Percentiles rank a stretch among this genome's conserved stretches.
Conservation (phyloP, 176 grass and related monocot genomes). For the Cenchrus fungigraminus region DNA sequence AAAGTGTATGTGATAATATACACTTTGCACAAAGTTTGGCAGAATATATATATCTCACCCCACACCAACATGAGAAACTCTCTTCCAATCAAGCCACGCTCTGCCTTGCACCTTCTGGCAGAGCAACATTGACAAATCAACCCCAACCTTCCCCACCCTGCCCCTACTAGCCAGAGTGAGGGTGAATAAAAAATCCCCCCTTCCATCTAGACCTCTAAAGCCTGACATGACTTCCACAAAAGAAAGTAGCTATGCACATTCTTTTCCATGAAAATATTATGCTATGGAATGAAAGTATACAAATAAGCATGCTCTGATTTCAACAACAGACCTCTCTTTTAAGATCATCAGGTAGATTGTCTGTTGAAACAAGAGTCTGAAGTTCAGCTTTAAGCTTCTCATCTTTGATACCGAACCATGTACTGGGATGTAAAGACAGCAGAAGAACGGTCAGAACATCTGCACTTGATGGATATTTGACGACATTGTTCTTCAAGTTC, state of each 20-base stretch:
- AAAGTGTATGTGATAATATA: neutral
- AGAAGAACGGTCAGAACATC: slow-evolving; percentile 80
- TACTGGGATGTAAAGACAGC: slow-evolving; percentile 65
- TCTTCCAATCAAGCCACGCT: neutral
- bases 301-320: slow-evolving; percentile 27
- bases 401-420: slow-evolving; percentile 63
- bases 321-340: slow-evolving; percentile 63
- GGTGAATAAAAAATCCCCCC: neutral
- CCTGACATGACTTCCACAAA: slow-evolving; percentile 5
- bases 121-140: neutral
- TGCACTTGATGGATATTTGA: slow-evolving; percentile 59
- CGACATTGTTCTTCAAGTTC: slow-evolving; percentile 17
- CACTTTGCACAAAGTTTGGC: slow-evolving; percentile 2
- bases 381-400: slow-evolving; percentile 66
- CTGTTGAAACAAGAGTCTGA: slow-evolving; percentile 64
- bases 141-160: neutral
- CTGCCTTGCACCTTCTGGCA: neutral
- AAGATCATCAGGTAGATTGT: slow-evolving; percentile 66
- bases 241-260: neutral
- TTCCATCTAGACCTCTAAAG: neutral
- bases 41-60: neutral
- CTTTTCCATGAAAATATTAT: slow-evolving; percentile 16
- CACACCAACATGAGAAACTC: neutral
- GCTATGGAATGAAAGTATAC: slow-evolving; percentile 23
- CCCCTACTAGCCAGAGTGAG: neutral